phyloP scores from a whole-genome alignment of 352 stramenopile genomes.

The Globisporangium spinosum region DNA sequence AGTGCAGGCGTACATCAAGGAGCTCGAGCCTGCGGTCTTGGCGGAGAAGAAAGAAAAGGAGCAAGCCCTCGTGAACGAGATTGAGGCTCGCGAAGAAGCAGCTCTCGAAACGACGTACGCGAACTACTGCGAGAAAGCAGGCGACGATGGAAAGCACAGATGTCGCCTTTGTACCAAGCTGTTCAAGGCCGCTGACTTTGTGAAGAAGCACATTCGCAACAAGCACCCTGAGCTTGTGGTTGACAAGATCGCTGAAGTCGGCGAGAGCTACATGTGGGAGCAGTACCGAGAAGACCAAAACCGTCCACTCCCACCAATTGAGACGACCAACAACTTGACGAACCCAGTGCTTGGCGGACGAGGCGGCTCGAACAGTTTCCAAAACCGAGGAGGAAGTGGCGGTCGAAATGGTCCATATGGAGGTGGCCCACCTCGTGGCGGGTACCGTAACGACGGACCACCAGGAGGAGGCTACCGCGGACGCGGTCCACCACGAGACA shows the following conservation, averaged over 20 bases:
- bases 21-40: constrained; percentile 47
- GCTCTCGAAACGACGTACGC: constrained; percentile 72
- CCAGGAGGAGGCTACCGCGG: constrained; percentile 33
- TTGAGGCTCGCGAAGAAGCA: constrained; percentile 67
- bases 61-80: constrained; percentile 63
- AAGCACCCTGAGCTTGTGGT: constrained; percentile 82
- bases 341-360: constrained; percentile 52
- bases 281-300: constrained; percentile 81
- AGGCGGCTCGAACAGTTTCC: constrained; percentile 32
- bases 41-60: constrained; percentile 50
- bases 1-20: constrained; percentile 61
- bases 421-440: constrained; percentile 24
- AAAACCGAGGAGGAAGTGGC: constrained; percentile 29
- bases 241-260: constrained; percentile 76
- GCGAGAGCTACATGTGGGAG: constrained; percentile 87
- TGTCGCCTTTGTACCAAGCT: constrained; percentile 85
- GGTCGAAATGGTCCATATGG: constrained; percentile 25
- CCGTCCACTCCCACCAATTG: constrained; percentile 66
- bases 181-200: constrained; percentile 85
- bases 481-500: constrained; percentile 52
- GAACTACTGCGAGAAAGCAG: constrained; percentile 82
- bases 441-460: constrained; percentile 54
- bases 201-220: constrained; percentile 89
- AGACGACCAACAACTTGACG: constrained; percentile 61
- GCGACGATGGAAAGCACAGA: constrained; percentile 78